Percentiles rank a stretch among this genome's conserved stretches.
Evolutionary conservation across 2,329 filamentous ascomycete species (phyloP).

Genomic region (Colletotrichum eremochloae): DNA sequence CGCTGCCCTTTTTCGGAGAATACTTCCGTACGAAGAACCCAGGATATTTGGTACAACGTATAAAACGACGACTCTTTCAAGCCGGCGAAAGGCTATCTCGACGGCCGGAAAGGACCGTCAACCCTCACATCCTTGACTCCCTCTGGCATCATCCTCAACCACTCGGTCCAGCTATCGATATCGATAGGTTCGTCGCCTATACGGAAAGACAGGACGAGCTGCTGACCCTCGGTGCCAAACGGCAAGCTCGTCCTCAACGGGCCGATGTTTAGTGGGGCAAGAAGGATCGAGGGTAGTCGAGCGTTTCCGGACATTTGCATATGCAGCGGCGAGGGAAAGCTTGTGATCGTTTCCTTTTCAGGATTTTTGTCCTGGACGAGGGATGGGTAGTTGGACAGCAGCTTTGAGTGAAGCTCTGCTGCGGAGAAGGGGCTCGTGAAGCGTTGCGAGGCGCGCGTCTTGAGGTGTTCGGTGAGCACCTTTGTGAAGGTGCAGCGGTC

Average conservation of each 20-base stretch:
- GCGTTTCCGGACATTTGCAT: conserved; percentile 68
- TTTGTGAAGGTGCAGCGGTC: conserved; percentile 67
- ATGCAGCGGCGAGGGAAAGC: conserved; percentile 67
- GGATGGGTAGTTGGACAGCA: conserved; percentile 65
- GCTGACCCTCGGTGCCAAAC: conserved; percentile 59
- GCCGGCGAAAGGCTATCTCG: conserved; percentile 45
- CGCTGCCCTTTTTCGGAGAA: background rate
- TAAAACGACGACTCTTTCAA: background rate
- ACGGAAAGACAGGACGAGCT: conserved; percentile 64
- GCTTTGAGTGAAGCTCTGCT: conserved; percentile 66
- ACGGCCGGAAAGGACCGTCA: conserved; percentile 63
- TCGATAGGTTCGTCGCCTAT: conserved; percentile 65
- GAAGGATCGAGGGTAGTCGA: conserved; percentile 67
- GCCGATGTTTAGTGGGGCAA: conserved; percentile 62
- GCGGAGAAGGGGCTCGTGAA: conserved; percentile 61
- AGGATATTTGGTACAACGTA: conserved; percentile 30
- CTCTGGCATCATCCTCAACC: conserved; percentile 70
- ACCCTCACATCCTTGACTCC: conserved; percentile 68
- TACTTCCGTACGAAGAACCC: background rate
- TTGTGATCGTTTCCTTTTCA: conserved; percentile 61
- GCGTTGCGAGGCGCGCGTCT: conserved; percentile 60
- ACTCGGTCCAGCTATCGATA: conserved; percentile 68
- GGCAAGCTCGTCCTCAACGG: conserved; percentile 55
- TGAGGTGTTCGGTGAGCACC: conserved; percentile 63
- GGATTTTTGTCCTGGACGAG: conserved; percentile 64